Percentiles rank a stretch among this genome's conserved stretches.
Evolutionary conservation across 2,329 filamentous ascomycete species (phyloP).

Genomic region (Pseudogymnoascus sp.): DNA sequence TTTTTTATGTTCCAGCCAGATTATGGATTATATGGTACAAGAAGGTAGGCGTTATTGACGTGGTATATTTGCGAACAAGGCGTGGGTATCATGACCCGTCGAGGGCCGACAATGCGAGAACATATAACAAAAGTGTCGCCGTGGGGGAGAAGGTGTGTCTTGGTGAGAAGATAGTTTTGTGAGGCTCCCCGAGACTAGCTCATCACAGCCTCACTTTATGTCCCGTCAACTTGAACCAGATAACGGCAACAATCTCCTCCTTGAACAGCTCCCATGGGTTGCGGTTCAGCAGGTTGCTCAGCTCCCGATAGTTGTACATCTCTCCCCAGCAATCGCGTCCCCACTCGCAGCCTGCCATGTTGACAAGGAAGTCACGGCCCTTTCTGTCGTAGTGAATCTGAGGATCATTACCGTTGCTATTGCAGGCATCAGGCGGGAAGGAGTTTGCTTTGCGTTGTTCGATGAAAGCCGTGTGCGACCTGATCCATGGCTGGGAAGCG

Average conservation of each 20-base stretch:
- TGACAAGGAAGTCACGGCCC: constrained; percentile 88
- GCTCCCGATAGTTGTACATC: constrained; percentile 89
- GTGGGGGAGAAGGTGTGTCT: neutral
- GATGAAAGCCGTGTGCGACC: constrained; percentile 79
- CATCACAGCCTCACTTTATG: constrained; percentile 30
- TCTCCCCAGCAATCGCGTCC: constrained; percentile 96
- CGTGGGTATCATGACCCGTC: constrained; percentile 8
- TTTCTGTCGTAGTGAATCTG: constrained; percentile 77
- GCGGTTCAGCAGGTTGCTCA: constrained; percentile 84
- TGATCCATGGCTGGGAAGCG: constrained; percentile 82
- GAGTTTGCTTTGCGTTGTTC: constrained; percentile 90
- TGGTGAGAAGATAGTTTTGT: neutral
- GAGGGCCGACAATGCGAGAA: neutral
- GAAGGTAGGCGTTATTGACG: constrained; percentile 9
- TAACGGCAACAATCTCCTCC: constrained; percentile 52
- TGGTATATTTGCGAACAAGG: constrained; percentile 8
- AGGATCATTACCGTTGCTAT: constrained; percentile 64
- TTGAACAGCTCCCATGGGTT: constrained; percentile 71
- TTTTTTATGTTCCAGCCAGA: neutral
- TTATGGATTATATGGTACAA: constrained; percentile 8
- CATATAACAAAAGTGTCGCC: constrained; percentile 8
- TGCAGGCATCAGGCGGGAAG: constrained; percentile 85
- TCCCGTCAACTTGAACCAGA: constrained; percentile 57
- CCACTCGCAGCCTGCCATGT: constrained; percentile 98
- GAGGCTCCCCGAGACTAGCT: neutral